Evolutionary conservation across 805 yeast genomes (phyloP).

Genomic region (Jamesozyma gamospora): DNA sequence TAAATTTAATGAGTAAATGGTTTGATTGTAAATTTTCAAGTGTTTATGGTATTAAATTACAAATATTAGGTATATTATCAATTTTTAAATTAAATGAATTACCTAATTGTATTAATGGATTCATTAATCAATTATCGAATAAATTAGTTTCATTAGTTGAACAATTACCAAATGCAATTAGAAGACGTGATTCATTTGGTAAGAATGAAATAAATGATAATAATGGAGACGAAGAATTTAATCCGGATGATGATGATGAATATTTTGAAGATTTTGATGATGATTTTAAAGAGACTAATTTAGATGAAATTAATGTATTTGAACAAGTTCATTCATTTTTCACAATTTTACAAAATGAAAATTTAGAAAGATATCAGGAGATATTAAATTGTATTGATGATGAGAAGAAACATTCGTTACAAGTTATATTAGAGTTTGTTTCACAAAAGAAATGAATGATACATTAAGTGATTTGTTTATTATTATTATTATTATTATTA

Average conservation of each 20-base stretch:
- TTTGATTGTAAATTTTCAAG: conserved; percentile 46
- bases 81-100: conserved; percentile 35
- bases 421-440: conserved; percentile 27
- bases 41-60: conserved; percentile 72
- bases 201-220: conserved; percentile 36
- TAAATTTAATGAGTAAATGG: conserved; percentile 54
- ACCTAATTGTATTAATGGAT: conserved; percentile 29
- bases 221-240: conserved; percentile 13
- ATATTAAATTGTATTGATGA: conserved; percentile 22
- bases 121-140: conserved; percentile 41
- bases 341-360: conserved; percentile 35
- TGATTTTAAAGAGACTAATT: conserved; percentile 65
- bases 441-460: conserved; percentile 8
- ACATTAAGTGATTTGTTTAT: neutral
- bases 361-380: conserved; percentile 37
- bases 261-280: conserved; percentile 57
- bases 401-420: conserved; percentile 24
- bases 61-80: conserved; percentile 54
- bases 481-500: no score
- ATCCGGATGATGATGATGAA: conserved; percentile 37
- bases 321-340: conserved; percentile 52
- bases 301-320: conserved; percentile 68
- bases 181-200: conserved; percentile 50
- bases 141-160: conserved; percentile 44
- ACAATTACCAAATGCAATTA: conserved; percentile 63